These are phyloP conservation scores for Heterococcus sp. DNA, from an alignment of 108 stramenopile species.

Conservation along the genomic window DNA sequence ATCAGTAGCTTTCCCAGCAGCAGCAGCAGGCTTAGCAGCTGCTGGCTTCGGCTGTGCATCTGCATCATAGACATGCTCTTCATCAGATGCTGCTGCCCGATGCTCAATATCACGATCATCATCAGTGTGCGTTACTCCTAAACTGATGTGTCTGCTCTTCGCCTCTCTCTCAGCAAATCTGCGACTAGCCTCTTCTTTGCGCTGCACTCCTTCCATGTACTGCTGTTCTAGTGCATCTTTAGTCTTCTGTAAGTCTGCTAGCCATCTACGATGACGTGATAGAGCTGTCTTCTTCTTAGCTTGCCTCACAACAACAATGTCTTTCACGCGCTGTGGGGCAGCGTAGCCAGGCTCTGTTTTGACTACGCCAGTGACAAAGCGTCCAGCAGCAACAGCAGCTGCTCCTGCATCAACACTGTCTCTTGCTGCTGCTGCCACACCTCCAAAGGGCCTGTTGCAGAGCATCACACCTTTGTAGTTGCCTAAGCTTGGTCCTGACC, in stretches of 20 bases:
- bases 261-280: constrained; percentile 43
- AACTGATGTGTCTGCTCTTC: constrained; percentile 18
- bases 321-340: background rate
- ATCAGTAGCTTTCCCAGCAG: background rate
- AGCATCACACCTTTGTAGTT: constrained; percentile 72
- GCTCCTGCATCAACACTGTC: background rate
- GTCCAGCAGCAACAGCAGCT: background rate
- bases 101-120: too few relatives aligned
- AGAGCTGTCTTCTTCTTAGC: constrained; percentile 18
- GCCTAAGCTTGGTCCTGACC: constrained; percentile 42
- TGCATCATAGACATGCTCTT: background rate
- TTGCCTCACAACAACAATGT: background rate
- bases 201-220: constrained; percentile 28
- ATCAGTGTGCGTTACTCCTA: too few relatives aligned
- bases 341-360: constrained; percentile 33
- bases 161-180: constrained; percentile 59
- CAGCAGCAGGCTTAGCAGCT: too few relatives aligned
- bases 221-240: constrained; percentile 50
- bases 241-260: constrained; percentile 54
- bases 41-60: too few relatives aligned
- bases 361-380: constrained; percentile 50
- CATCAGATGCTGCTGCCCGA: background rate
- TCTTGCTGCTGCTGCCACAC: constrained; percentile 36
- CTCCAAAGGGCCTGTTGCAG: constrained; percentile 63
- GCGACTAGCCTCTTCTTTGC: constrained; percentile 49